Evolutionary conservation across 257 asterid genomes (phyloP).

Genomic region (Perilla frutescens): DNA sequence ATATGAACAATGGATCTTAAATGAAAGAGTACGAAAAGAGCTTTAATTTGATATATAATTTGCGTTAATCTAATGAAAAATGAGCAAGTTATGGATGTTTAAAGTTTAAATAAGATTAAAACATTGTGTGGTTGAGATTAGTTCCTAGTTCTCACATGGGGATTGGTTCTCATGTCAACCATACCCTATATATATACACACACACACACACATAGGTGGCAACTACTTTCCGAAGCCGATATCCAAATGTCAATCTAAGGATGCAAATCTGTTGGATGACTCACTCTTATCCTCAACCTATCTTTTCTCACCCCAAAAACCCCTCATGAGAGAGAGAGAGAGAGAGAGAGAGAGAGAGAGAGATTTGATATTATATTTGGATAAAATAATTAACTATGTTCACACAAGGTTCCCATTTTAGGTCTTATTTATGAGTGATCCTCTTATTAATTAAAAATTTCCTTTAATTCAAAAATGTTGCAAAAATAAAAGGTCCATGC

Average conservation of each 20-base stretch:
- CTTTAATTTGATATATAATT: too few species aligned
- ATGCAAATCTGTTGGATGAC: constrained; percentile 16
- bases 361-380: not conserved
- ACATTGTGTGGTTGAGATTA: too few species aligned
- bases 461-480: not conserved
- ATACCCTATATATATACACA: too few species aligned
- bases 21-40: too few species aligned
- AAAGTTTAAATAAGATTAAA: too few species aligned
- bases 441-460: not conserved
- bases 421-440: not conserved
- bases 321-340: not conserved
- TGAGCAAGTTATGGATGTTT: too few species aligned
- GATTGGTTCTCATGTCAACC: too few species aligned
- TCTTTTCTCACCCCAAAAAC: not conserved
- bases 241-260: constrained; percentile 23
- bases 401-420: not conserved
- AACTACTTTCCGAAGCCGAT: not conserved
- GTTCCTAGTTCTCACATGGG: too few species aligned
- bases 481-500: not conserved
- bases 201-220: too few species aligned
- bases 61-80: too few species aligned
- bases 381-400: not conserved
- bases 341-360: not conserved
- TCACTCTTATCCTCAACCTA: constrained; percentile 26
- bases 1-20: too few species aligned